phyloP scores from a whole-genome alignment of 495 filamentous ascomycete genomes.

The Penicillium silybi region DNA sequence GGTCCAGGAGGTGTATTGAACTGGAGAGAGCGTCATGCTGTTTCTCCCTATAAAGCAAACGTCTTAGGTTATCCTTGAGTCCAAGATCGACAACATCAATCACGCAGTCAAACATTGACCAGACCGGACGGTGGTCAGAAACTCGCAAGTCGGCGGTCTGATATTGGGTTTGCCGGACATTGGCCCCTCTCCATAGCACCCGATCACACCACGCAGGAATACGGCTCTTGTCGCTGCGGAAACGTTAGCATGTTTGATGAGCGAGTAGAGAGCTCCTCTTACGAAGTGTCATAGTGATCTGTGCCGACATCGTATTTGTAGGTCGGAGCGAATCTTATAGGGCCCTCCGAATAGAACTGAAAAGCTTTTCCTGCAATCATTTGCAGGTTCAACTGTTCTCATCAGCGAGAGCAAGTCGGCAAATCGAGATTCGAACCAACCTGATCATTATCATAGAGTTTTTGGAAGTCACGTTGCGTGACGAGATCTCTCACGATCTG shows the following conservation, averaged over 20 bases:
- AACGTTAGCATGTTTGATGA: neutral
- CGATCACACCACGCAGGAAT: slow-evolving; percentile 98
- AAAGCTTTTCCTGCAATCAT: slow-evolving; percentile 92
- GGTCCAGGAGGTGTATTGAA: slow-evolving; percentile 48
- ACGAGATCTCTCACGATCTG: slow-evolving; percentile 76
- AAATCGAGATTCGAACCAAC: slow-evolving; percentile 33
- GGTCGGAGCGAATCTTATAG: slow-evolving; percentile 81
- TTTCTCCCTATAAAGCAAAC: slow-evolving; percentile 65
- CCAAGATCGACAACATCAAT: slow-evolving; percentile 75
- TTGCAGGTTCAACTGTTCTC: slow-evolving; percentile 76
- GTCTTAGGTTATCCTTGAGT: slow-evolving; percentile 64
- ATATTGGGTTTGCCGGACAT: slow-evolving; percentile 78
- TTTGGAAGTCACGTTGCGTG: slow-evolving; percentile 64
- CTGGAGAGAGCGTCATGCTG: slow-evolving; percentile 45
- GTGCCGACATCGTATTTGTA: slow-evolving; percentile 91
- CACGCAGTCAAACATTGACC: slow-evolving; percentile 76
- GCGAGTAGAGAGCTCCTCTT: slow-evolving; percentile 26
- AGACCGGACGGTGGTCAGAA: slow-evolving; percentile 94
- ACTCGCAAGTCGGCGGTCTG: slow-evolving; percentile 71
- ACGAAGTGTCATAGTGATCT: slow-evolving; percentile 91
- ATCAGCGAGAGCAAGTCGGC: neutral
- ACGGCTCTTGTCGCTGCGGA: slow-evolving; percentile 74
- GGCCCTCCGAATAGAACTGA: slow-evolving; percentile 82
- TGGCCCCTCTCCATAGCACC: slow-evolving; percentile 78
- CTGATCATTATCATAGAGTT: slow-evolving; percentile 90